Base-by-base conservation (phyloP, 805 yeast species). In the Candida insectalens region DNA sequence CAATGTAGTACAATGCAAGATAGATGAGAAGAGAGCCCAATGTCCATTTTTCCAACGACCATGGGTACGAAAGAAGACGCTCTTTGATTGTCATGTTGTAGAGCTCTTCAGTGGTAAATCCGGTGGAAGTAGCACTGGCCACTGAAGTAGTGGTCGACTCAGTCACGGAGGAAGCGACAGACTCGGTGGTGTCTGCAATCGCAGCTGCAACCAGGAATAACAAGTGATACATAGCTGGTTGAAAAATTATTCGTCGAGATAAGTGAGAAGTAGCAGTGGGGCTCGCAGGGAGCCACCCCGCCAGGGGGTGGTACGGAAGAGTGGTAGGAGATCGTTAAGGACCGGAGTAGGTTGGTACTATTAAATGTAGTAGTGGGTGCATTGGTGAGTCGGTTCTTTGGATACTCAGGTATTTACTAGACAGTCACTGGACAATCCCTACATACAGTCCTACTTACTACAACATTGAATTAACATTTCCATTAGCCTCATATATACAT, bases 31-130 rank as follows among this genome's bases (percentile, higher is more conserved):
- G 67, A 38, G 78, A 54, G 9, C 60, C 65, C 12, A 78, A 16
- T 17, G 84, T 73, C 39, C 69, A 46, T 19, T 64, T 25, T 63
- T 89, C 98, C 49, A 80, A 67, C 29, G 63, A 64, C 96, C 96
- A 92, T 57, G 83, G 76, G 55, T 81, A 77, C 19, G 60, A 44
- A 38, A 47, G 44, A 27, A 83, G 35, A 49, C 96, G 74, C 45
- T 78, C 67, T 32, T 60, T 29, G 33, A 85, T 17, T 2, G 81
- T 59, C 74, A 84, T 60, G 5, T 59, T 62, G 25, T 65, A 63
- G 53, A 83, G 70, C 41, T 77, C 79, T 27, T 74, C 78, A 32
- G 55, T 37, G 22, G 71, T 50, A 46, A 59, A 57, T 6, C 7
- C 8, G 10, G 29, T 6, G 14, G 29, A 16, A 23, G 34, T 23